These are phyloP conservation scores for Yamadazyma triangularis DNA, from an alignment of 1,139 yeast species.

Conservation along the genomic window DNA sequence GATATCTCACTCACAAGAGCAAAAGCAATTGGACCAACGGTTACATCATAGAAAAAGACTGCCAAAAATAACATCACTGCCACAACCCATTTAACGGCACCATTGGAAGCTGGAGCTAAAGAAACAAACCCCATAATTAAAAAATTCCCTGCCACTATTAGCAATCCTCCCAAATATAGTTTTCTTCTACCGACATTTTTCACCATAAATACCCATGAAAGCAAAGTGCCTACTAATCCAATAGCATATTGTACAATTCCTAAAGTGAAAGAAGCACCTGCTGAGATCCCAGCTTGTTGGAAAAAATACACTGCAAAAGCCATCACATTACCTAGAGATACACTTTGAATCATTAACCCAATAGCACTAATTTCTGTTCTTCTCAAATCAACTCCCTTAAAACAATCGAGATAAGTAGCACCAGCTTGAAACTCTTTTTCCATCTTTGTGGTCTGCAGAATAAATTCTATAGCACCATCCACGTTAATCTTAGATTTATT, in stretches of 20 bases:
- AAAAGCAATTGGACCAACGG: slow-evolving; percentile 56
- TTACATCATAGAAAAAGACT: slow-evolving; percentile 44
- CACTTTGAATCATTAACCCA: slow-evolving; percentile 7
- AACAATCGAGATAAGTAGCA: slow-evolving; percentile 11
- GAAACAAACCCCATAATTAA: slow-evolving; percentile 11
- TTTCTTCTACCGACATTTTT: slow-evolving; percentile 16
- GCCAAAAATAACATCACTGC: slow-evolving; percentile 21
- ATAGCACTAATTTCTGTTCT: slow-evolving; percentile 1
- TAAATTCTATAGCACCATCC: slow-evolving; percentile 6
- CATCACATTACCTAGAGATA: slow-evolving; percentile 7
- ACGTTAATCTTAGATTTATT: slow-evolving; percentile 4
- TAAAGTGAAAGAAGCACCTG: slow-evolving; percentile 21
- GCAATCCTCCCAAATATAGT: slow-evolving; percentile 14
- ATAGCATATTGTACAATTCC: slow-evolving; percentile 20
- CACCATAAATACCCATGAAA: slow-evolving; percentile 17
- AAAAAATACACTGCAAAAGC: slow-evolving; percentile 29
- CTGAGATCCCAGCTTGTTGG: slow-evolving; percentile 27
- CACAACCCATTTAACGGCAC: slow-evolving; percentile 16
- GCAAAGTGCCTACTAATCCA: slow-evolving; percentile 16
- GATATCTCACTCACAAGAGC: slow-evolving; percentile 54
- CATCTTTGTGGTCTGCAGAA: slow-evolving; percentile 8
- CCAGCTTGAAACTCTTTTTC: slow-evolving; percentile 11
- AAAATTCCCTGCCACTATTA: slow-evolving; percentile 22
- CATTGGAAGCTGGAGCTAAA: slow-evolving; percentile 15
- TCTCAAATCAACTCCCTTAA: slow-evolving; percentile 1